A percentile compares a stretch with the other conserved stretches of the same genome.
These are phyloP conservation scores for Pyrenophora teres DNA, from an alignment of 2,329 filamentous ascomycete genomes.

Conservation along the genomic window DNA sequence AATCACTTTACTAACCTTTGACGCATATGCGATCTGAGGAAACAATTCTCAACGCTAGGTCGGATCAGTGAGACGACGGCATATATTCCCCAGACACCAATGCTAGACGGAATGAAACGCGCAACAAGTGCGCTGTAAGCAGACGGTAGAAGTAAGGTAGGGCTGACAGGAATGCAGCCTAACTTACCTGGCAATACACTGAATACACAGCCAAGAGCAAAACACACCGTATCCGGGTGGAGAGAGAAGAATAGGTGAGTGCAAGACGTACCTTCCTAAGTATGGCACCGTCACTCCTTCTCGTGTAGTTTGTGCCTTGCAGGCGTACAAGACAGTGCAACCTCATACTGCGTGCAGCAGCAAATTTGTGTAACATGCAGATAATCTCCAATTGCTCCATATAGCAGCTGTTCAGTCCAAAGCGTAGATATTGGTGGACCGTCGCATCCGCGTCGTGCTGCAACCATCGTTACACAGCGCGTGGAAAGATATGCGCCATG, in stretches of 20 bases:
- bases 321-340: neutral
- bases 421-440: neutral
- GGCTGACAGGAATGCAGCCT: neutral
- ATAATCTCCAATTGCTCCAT: neutral
- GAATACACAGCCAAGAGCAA: neutral
- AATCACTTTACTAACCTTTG: too few relatives aligned
- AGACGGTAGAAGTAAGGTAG: too few relatives aligned
- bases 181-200: slow-evolving; percentile 3
- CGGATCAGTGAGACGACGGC: too few relatives aligned
- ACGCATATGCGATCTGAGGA: too few relatives aligned
- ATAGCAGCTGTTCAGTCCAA: neutral
- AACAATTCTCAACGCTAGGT: too few relatives aligned
- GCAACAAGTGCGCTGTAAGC: neutral
- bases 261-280: slow-evolving; percentile 5
- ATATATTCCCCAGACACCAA: neutral
- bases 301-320: neutral
- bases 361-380: slow-evolving; percentile 2
- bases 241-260: slow-evolving; percentile 4
- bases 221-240: neutral
- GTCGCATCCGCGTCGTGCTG: slow-evolving; percentile 2
- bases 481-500: slow-evolving; percentile 1
- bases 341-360: neutral
- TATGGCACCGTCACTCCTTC: slow-evolving; percentile 10
- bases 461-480: slow-evolving; percentile 16
- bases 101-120: neutral